These are phyloP conservation scores for Puya raimondii DNA, from an alignment of 176 grass and related monocot genomes.

Conservation along the genomic window DNA sequence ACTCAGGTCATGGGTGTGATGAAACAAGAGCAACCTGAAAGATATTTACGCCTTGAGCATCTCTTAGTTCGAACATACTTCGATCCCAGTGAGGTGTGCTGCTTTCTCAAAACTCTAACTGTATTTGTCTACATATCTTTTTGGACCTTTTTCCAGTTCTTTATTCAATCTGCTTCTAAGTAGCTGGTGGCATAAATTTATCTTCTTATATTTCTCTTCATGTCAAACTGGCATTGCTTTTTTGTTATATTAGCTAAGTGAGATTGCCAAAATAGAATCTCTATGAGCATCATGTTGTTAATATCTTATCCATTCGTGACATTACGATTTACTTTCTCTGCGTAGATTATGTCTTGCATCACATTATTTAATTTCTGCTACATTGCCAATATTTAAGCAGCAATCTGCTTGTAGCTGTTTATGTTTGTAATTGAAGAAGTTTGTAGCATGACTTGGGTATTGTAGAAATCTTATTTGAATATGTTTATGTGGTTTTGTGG, in stretches of 20 bases:
- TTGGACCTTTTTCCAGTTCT: background rate
- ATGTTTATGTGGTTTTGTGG: background rate
- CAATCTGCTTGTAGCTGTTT: background rate
- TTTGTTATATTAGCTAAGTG: too few relatives aligned
- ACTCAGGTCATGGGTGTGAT: slow-evolving; percentile 97
- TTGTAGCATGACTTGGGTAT: background rate
- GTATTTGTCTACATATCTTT: background rate
- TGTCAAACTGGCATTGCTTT: too few relatives aligned
- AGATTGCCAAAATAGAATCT: too few relatives aligned
- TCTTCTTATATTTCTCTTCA: background rate
- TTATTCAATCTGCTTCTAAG: background rate
- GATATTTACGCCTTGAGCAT: slow-evolving; percentile 90
- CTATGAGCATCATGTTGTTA: too few relatives aligned
- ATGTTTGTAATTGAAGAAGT: background rate
- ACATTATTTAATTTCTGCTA: background rate
- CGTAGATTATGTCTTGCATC: background rate
- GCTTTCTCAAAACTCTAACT: background rate
- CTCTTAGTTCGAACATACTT: slow-evolving; percentile 91
- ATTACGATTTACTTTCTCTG: background rate
- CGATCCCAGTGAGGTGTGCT: slow-evolving; percentile 74
- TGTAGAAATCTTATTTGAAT: background rate
- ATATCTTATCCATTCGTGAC: too few relatives aligned
- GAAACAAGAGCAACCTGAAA: slow-evolving; percentile 98
- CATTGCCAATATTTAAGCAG: background rate
- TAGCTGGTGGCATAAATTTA: background rate